A percentile compares a stretch with the other conserved stretches of the same genome.
phyloP scores from a whole-genome alignment of 257 asterid species.

The Linderniella brevidens region DNA sequence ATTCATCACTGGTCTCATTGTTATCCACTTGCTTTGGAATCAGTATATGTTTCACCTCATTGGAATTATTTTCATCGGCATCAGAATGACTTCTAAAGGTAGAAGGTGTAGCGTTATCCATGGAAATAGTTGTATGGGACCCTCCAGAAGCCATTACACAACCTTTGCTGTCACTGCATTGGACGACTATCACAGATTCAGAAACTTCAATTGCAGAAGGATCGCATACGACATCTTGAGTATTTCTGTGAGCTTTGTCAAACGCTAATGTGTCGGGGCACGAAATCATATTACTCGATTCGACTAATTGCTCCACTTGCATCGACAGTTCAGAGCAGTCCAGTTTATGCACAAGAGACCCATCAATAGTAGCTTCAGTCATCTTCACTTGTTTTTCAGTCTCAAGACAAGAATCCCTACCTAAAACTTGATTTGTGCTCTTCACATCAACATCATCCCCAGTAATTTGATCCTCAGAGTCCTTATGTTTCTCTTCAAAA shows the following conservation, averaged over 20 bases:
- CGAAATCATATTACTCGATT: no score
- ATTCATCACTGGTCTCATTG: slow-evolving; percentile 11
- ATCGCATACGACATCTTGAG: slow-evolving; percentile 9
- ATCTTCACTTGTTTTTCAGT: slow-evolving; percentile 9
- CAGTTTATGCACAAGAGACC: slow-evolving; percentile 5
- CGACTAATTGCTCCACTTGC: no score
- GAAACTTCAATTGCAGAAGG: slow-evolving; percentile 10
- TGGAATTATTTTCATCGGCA: no score
- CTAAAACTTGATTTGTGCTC: slow-evolving; percentile 9
- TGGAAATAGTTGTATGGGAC: slow-evolving; percentile 16
- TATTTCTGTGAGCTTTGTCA: slow-evolving; percentile 6
- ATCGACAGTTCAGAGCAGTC: no score
- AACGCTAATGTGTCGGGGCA: not conserved
- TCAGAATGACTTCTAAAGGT: no score
- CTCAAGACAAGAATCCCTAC: slow-evolving; percentile 12
- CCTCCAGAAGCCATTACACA: slow-evolving; percentile 14
- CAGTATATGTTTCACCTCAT: no score
- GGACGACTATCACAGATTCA: slow-evolving; percentile 10
- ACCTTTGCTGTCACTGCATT: slow-evolving; percentile 10
- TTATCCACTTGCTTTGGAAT: slow-evolving; percentile 14
- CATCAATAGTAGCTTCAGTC: slow-evolving; percentile 8
- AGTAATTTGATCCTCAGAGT: no score
- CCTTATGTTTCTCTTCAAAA: no score
- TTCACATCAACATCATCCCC: slow-evolving; percentile 2
- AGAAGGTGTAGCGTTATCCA: slow-evolving; percentile 4